phyloP scores from a whole-genome alignment of 108 stramenopile genomes.

The Nitzschia sp. region DNA sequence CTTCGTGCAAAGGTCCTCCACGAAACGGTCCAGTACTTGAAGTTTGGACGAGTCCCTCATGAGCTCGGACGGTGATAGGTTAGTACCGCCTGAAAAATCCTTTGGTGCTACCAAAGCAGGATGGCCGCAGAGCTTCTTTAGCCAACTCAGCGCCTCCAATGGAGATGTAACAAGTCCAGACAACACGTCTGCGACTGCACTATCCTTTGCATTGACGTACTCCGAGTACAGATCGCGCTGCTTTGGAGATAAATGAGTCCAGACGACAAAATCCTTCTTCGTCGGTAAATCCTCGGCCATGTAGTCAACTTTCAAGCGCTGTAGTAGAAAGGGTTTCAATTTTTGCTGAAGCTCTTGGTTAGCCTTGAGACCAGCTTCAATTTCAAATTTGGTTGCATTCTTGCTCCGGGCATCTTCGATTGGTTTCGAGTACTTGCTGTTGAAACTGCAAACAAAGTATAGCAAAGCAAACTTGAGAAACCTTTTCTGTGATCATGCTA shows the following conservation, averaged over 20 bases:
- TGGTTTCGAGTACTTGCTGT: constrained; percentile 63
- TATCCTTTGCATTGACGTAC: constrained; percentile 69
- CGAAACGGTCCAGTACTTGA: constrained; percentile 61
- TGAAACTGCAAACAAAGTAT: constrained; percentile 38
- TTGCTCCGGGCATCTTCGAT: constrained; percentile 80
- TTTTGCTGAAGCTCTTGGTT: constrained; percentile 71
- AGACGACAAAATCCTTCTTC: constrained; percentile 95
- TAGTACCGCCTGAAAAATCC: background rate
- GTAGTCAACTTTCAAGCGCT: constrained; percentile 85
- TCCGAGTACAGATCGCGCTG: constrained; percentile 85
- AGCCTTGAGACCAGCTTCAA: constrained; percentile 69
- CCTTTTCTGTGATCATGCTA: too few species aligned
- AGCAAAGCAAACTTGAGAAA: background rate
- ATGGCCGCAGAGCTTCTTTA: constrained; percentile 84
- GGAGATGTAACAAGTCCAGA: constrained; percentile 51
- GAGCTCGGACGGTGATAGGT: constrained; percentile 7
- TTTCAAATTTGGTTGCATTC: constrained; percentile 57
- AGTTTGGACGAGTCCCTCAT: constrained; percentile 73
- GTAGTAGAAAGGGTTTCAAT: constrained; percentile 87
- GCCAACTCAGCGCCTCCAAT: constrained; percentile 65
- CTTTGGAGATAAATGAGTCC: constrained; percentile 73
- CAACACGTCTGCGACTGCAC: constrained; percentile 47
- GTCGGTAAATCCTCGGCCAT: constrained; percentile 81
- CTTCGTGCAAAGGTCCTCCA: constrained; percentile 52
- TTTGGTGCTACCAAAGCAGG: constrained; percentile 54